Evolutionary conservation across 129 eudicot species (phyloP), one percentile per base, ranked within the genome.

Genomic region (Saussurea involucrata): DNA sequence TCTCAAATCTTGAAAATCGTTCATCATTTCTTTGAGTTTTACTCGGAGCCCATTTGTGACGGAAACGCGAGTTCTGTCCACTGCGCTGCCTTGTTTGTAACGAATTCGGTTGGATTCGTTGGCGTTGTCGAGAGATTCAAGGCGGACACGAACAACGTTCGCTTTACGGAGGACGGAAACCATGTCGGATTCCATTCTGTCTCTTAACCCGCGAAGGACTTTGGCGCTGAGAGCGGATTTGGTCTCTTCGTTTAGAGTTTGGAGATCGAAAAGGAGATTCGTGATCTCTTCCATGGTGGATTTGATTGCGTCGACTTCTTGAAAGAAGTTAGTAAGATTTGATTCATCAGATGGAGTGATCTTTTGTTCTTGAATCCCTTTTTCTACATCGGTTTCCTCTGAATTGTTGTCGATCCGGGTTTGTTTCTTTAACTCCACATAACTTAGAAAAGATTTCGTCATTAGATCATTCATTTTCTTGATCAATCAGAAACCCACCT

Each of bases 401-500:
- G 75, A 24, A 58, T 91, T 74, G 24, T 68, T 55, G 76, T 91
- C 98, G 68, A 84, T 71, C 49, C 84, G 72, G 84, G 95, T 87
- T 79, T 94, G 97, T 84, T 89, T 94, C 93, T 94, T 94, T 83
- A 94, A 77, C 12, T 94, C 98, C 73, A 80, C 93, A 81, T 94
- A 91, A 89, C 83, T 86, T 84, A 87, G 61, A 72, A 94, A 91
- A 58, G 98, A 94, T 63, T 86, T 94, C 1, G 98, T 91, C 98
- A 94, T 91, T 1, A 91, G 83, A 80, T 94, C 96, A 85, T 94
- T 94, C 98, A 94, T 91, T 57, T 85, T 91, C 49, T 76, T 73
- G 27, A 7, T 81, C 46, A 65, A 46, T 69, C 66, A 46, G 55
- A 72, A 73, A 63, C 81, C 73, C 80, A 68, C 86, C 88, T 80